Evolutionary conservation across 1,284 basidiomycete genomes (phyloP).

Genomic region (Pseudomicrostroma phylloplanum): DNA sequence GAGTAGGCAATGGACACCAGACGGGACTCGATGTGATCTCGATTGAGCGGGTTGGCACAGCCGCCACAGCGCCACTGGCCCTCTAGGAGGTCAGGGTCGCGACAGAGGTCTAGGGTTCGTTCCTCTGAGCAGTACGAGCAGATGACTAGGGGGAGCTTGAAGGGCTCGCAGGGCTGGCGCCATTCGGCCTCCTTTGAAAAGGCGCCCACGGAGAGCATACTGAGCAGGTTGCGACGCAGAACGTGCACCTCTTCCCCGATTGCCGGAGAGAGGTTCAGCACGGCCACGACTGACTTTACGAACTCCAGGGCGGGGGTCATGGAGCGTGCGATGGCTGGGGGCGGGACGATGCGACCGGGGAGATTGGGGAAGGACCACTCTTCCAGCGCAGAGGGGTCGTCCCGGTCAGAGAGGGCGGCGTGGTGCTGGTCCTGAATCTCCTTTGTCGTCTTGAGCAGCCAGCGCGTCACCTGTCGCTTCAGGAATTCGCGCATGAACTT

Average conservation of each 20-base stretch:
- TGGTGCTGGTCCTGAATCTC: conserved; percentile 53
- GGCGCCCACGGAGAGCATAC: conserved; percentile 78
- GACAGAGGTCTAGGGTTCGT: conserved; percentile 87
- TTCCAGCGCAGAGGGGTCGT: conserved; percentile 56
- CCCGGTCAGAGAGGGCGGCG: conserved; percentile 58
- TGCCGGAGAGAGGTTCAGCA: conserved; percentile 65
- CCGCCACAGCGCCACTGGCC: conserved; percentile 51
- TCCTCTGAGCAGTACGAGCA: conserved; percentile 84
- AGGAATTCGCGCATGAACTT: conserved; percentile 70
- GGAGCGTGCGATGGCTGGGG: background rate
- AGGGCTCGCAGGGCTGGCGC: conserved; percentile 85
- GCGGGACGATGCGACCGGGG: conserved; percentile 76
- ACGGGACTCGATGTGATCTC: conserved; percentile 73
- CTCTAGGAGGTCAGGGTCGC: conserved; percentile 73
- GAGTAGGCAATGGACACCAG: conserved; percentile 70
- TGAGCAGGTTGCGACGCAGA: conserved; percentile 80
- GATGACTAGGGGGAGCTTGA: conserved; percentile 78
- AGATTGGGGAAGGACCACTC: conserved; percentile 66
- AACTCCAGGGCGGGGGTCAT: conserved; percentile 65
- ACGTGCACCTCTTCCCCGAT: conserved; percentile 78
- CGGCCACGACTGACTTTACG: conserved; percentile 78
- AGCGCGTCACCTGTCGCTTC: conserved; percentile 71
- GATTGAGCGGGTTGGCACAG: conserved; percentile 84
- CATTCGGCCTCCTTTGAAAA: conserved; percentile 57
- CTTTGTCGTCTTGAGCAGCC: conserved; percentile 68